phyloP scores from a whole-genome alignment of 495 filamentous ascomycete species.

The Podospora fimiseda region DNA sequence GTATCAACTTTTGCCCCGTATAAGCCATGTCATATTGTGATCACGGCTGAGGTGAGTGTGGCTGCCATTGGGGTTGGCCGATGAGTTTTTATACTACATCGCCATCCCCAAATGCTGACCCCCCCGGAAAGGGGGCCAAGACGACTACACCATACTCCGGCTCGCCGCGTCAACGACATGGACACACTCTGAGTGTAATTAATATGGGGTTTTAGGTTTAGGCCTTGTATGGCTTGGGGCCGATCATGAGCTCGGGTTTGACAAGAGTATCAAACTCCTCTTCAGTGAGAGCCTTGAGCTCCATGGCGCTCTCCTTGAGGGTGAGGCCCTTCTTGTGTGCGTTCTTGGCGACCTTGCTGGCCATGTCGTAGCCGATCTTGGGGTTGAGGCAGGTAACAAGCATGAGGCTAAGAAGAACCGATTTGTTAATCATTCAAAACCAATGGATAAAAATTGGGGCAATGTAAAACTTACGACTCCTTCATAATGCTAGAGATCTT shows the following conservation, averaged over 20 bases:
- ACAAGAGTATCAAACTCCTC: constrained; percentile 90
- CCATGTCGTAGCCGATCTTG: constrained; percentile 98
- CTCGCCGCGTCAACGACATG: neutral
- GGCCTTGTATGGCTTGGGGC: constrained; percentile 57
- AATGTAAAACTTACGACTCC: constrained; percentile 63
- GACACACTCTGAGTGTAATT: neutral
- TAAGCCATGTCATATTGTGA: too few species aligned
- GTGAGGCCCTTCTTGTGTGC: constrained; percentile 97
- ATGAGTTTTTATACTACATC: neutral
- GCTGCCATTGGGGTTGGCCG: neutral
- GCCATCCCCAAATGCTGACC: neutral
- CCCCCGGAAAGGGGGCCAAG: neutral
- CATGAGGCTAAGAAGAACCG: constrained; percentile 63
- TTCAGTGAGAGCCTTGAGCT: constrained; percentile 82
- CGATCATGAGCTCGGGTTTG: constrained; percentile 93
- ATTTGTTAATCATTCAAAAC: constrained; percentile 7
- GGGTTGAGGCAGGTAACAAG: constrained; percentile 97
- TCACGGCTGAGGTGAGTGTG: neutral
- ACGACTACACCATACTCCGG: neutral
- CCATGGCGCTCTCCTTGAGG: constrained; percentile 88
- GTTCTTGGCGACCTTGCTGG: constrained; percentile 97
- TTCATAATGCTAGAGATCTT: constrained; percentile 82
- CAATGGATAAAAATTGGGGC: neutral
- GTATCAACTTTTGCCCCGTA: too few species aligned
- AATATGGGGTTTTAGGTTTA: constrained; percentile 9